Evolutionary conservation across 257 asterid genomes (phyloP).

Genomic region (Phtheirospermum japonicum): DNA sequence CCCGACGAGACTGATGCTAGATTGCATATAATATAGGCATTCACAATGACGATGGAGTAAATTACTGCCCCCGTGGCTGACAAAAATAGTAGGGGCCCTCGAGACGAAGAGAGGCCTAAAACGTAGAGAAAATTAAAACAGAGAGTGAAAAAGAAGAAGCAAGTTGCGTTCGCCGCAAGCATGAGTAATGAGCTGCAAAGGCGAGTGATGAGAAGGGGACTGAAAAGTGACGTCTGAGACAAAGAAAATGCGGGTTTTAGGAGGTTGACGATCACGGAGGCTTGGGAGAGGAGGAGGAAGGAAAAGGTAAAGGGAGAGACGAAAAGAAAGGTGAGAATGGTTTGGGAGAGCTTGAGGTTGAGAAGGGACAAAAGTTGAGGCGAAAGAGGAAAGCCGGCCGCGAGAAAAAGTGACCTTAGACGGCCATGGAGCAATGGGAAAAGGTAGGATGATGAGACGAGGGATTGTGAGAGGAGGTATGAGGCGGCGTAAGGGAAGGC

Average conservation of each 20-base stretch:
- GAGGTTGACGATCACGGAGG: slow-evolving; percentile 31
- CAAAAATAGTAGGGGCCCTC: slow-evolving; percentile 25
- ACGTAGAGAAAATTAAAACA: slow-evolving; percentile 39
- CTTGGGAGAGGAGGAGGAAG: slow-evolving; percentile 58
- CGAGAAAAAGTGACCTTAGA: slow-evolving; percentile 47
- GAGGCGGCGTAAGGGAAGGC: slow-evolving; percentile 70
- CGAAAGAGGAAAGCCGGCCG: slow-evolving; percentile 66
- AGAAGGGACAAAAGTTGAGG: slow-evolving; percentile 46
- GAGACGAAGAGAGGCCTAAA: slow-evolving; percentile 37
- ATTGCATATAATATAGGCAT: slow-evolving; percentile 48
- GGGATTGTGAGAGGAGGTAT: slow-evolving; percentile 50
- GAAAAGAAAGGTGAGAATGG: slow-evolving; percentile 31
- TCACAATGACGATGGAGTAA: slow-evolving; percentile 50
- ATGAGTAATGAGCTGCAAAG: slow-evolving; percentile 45
- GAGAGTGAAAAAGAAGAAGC: slow-evolving; percentile 40
- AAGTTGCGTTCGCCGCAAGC: slow-evolving; percentile 52
- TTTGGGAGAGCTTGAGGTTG: slow-evolving; percentile 64
- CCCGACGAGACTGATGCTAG: slow-evolving; percentile 54
- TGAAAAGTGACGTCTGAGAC: slow-evolving; percentile 35
- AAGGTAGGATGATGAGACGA: slow-evolving; percentile 38
- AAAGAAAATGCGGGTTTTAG: slow-evolving; percentile 11
- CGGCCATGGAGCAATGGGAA: slow-evolving; percentile 38
- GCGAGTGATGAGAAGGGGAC: slow-evolving; percentile 54
- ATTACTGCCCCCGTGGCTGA: slow-evolving; percentile 43
- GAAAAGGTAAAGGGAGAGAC: slow-evolving; percentile 40